Evolutionary conservation across 495 filamentous ascomycete species (phyloP).

Genomic region (Talaromyces nanjingensis): DNA sequence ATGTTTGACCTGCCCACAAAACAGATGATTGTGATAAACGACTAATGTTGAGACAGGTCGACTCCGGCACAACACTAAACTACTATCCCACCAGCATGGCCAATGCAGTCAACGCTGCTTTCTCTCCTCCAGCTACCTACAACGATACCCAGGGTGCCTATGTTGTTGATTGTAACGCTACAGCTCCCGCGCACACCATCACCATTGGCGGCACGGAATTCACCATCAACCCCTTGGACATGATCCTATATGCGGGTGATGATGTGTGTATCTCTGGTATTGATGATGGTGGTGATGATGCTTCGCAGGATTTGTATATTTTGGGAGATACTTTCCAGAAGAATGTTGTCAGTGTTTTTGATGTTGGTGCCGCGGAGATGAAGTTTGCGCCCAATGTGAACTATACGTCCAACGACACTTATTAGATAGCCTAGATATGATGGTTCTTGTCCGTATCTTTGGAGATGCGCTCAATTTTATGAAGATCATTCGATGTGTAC

Average conservation of each 20-base stretch:
- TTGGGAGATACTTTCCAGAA: conserved; percentile 59
- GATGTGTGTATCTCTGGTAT: conserved; percentile 44
- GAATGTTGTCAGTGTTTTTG: conserved; percentile 46
- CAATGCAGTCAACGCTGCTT: conserved; percentile 41
- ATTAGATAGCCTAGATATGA: background rate
- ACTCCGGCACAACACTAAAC: conserved; percentile 35
- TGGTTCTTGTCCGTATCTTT: no score
- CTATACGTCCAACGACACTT: background rate
- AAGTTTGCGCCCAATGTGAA: conserved; percentile 18
- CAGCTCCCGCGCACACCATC: conserved; percentile 45
- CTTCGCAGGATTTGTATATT: conserved; percentile 26
- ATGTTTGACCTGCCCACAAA: conserved; percentile 13
- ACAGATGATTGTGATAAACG: background rate
- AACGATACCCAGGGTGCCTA: conserved; percentile 38
- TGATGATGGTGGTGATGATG: conserved; percentile 29
- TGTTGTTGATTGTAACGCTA: conserved; percentile 48
- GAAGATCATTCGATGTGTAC: background rate
- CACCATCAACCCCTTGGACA: conserved; percentile 46
- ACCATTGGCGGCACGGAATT: conserved; percentile 42
- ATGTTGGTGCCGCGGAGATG: conserved; percentile 26
- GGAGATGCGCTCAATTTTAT: no score
- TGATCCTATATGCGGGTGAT: conserved; percentile 36
- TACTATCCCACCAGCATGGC: conserved; percentile 38
- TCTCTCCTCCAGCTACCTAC: conserved; percentile 47
- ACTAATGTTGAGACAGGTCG: conserved; percentile 17